phyloP scores from a whole-genome alignment of 495 filamentous ascomycete species.

The Trichocladium antarcticum region DNA sequence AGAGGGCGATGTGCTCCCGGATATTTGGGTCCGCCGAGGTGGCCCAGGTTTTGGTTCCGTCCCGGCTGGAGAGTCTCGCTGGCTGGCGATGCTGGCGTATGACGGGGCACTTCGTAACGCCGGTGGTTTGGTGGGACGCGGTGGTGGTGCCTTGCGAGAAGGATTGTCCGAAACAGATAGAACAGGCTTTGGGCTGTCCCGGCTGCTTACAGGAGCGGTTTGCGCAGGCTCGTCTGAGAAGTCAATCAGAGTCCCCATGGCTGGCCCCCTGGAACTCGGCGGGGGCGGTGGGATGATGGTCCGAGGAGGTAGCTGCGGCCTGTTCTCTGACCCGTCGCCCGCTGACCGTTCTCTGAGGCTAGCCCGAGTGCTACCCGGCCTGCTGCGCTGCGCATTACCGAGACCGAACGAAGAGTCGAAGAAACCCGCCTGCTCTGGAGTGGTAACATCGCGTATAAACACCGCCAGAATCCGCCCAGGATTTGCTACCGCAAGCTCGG shows the following conservation, averaged over 20 bases:
- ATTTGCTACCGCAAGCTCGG: conserved; percentile 73
- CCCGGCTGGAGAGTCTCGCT: background rate
- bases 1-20: background rate
- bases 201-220: conserved; percentile 18
- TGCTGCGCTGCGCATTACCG: conserved; percentile 10
- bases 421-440: conserved; percentile 52
- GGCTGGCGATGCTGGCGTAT: conserved; percentile 10
- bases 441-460: conserved; percentile 93
- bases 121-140: conserved; percentile 56
- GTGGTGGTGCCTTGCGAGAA: conserved; percentile 39
- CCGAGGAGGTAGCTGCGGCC: conserved; percentile 31
- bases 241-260: conserved; percentile 52
- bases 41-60: background rate
- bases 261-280: conserved; percentile 22
- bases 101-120: conserved; percentile 42
- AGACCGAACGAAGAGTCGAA: conserved; percentile 58
- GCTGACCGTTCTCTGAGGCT: conserved; percentile 2
- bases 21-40: conserved; percentile 1
- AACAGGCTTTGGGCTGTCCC: background rate
- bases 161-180: conserved; percentile 34
- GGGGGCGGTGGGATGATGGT: conserved; percentile 9
- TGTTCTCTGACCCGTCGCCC: conserved; percentile 21
- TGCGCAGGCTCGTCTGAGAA: conserved; percentile 41
- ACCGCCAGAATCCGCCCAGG: conserved; percentile 68
- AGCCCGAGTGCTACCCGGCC: conserved; percentile 15